A percentile compares a stretch with the other conserved stretches of the same genome.
phyloP scores from a whole-genome alignment of 2,329 filamentous ascomycete species.

The Trichoderma cornu-damae region DNA sequence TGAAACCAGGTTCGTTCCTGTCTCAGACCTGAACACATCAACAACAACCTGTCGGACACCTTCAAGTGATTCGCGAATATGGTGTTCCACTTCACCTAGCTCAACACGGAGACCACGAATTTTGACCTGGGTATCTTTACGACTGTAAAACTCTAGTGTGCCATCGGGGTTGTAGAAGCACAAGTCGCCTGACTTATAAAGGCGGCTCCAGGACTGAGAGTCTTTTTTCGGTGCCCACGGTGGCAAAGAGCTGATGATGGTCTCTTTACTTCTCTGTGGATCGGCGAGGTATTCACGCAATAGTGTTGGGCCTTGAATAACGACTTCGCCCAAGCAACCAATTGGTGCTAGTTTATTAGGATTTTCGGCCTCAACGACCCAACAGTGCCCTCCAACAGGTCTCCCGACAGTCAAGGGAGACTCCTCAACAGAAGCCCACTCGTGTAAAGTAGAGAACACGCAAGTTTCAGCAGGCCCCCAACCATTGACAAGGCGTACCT shows the following conservation, averaged over 20 bases:
- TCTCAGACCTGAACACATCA: conserved; percentile 9
- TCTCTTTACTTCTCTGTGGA: not conserved
- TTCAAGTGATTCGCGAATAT: conserved; percentile 4
- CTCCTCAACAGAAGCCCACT: not conserved
- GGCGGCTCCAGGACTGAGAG: conserved; percentile 18
- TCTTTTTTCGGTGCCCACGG: not conserved
- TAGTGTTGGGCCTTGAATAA: conserved; percentile 8
- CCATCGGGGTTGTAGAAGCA: conserved; percentile 39
- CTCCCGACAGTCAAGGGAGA: conserved; percentile 2
- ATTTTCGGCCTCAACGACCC: not conserved
- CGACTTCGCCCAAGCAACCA: conserved; percentile 15
- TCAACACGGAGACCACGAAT: conserved; percentile 54
- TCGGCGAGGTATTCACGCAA: conserved; percentile 15
- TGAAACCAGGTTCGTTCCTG: conserved; percentile 2
- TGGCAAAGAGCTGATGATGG: not conserved
- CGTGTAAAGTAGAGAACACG: conserved; percentile 11
- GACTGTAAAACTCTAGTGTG: conserved; percentile 41
- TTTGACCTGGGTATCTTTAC: conserved; percentile 55
- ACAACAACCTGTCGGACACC: conserved; percentile 5
- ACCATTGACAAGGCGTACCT: conserved; percentile 15
- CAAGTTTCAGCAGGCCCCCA: conserved; percentile 19
- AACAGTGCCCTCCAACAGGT: conserved; percentile 12
- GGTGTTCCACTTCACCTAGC: conserved; percentile 31
- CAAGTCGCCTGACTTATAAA: conserved; percentile 47
- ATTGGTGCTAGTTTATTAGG: conserved; percentile 3